Evolutionary conservation across 306 rosid species (phyloP).

Genomic region (Quercus wislizeni): DNA sequence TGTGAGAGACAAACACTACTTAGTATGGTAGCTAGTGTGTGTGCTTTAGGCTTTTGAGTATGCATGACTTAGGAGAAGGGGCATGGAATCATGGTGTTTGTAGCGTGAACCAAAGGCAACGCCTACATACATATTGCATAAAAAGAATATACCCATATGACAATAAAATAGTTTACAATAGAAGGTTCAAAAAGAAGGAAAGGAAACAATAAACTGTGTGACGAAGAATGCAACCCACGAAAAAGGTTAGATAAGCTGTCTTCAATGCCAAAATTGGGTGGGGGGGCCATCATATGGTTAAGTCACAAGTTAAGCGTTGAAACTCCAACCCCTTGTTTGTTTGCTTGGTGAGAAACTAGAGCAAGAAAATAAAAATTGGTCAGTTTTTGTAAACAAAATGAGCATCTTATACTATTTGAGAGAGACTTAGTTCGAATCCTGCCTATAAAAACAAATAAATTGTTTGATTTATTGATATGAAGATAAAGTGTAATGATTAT

Average conservation of each 20-base stretch:
- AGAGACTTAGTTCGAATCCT: too few species aligned
- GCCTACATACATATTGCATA: slow-evolving; percentile 29
- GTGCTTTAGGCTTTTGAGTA: slow-evolving; percentile 33
- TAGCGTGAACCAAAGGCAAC: slow-evolving; percentile 52
- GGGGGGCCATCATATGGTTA: slow-evolving; percentile 26
- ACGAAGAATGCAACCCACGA: slow-evolving; percentile 28
- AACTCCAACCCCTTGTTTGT: slow-evolving; percentile 21
- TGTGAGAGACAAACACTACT: slow-evolving; percentile 36
- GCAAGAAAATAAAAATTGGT: slow-evolving; percentile 15
- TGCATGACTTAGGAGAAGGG: slow-evolving; percentile 41
- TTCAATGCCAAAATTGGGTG: slow-evolving; percentile 35
- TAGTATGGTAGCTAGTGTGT: neutral
- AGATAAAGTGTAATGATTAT: too few species aligned
- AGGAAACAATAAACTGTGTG: slow-evolving; percentile 30
- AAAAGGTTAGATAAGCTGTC: slow-evolving; percentile 10
- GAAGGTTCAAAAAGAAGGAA: slow-evolving; percentile 19
- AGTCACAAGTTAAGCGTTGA: slow-evolving; percentile 37
- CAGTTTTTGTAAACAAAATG: slow-evolving; percentile 23
- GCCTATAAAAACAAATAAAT: too few species aligned
- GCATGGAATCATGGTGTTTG: slow-evolving; percentile 53
- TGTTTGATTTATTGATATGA: too few species aligned
- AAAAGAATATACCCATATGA: slow-evolving; percentile 24
- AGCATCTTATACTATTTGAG: slow-evolving; percentile 8
- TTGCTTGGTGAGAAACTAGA: slow-evolving; percentile 26
- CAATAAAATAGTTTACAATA: slow-evolving; percentile 22